Base-by-base conservation (phyloP, 108 stramenopile species). In the Skeletonema costatum region DNA sequence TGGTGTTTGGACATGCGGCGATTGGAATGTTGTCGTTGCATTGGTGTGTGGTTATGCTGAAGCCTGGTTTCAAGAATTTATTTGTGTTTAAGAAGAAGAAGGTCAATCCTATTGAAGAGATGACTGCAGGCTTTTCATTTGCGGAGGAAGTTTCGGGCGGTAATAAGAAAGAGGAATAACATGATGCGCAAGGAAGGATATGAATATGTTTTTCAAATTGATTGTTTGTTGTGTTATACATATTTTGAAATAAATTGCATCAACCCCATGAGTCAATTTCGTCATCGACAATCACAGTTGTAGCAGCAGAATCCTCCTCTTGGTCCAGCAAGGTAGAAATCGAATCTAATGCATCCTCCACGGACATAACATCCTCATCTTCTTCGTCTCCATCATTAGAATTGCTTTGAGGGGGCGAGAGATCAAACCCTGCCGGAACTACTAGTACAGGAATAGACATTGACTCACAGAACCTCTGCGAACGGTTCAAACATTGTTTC, bases 1-100 rank as follows among this genome's bases (percentile, higher is more conserved):
- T 81, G 53, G 75, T 77, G 10, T 72, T 76, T 68, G 80, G 80
- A 6, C 80, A 81, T 67, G 70, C 74, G 29, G 70, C 64, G 33
- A 81, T 81, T 36, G 75, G 80, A 46, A n/a, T 76, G 56, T 51
- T 81, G 29, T 81, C 80, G 39, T 66, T 81, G 39, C 65, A 81
- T 71, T 81, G 80, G 80, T 76, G 68, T 64, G 46, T 71, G 1
- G 36, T 81, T 41, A 81, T 81, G 80, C 71, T 73, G 13, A 25
- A 42, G 14, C 75, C 75, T 12, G 80, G 80, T 0, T 31, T 81
- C 17, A 81, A 60, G 39, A 76, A 70, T 71, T 60, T 81, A 53
- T 76, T 81, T 65, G 70, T 76, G 2, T 81, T 81, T 29, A 76
- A 76, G 48, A 81, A 81, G 61, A 75, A 71, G 42, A 21, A 53